Conservation (phyloP, 106 monocot genomes). For the Apostasia shenzhenica region DNA sequence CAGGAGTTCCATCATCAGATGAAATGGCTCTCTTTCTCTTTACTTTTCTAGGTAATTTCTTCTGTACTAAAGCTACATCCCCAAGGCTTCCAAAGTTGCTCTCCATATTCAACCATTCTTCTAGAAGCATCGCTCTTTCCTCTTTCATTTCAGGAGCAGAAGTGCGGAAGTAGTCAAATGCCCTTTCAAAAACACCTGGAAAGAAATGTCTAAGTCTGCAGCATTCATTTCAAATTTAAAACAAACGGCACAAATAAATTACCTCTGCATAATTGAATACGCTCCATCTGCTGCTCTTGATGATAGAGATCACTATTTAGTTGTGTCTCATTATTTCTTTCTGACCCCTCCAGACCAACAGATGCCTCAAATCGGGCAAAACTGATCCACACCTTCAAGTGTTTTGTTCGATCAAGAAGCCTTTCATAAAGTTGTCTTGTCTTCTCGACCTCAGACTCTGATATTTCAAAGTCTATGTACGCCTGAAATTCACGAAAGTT, state of each 20-base stretch:
- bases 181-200: conserved; percentile 77
- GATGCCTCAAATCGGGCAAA: conserved; percentile 94
- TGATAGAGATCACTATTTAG: conserved; percentile 16
- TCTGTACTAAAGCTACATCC: conserved; percentile 66
- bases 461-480: conserved; percentile 91
- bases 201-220: neutral
- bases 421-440: conserved; percentile 80
- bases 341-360: conserved; percentile 27
- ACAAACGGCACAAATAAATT: conserved; percentile 4
- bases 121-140: conserved; percentile 92
- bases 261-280: conserved; percentile 52
- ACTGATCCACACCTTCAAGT: conserved; percentile 93
- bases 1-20: conserved; percentile 63
- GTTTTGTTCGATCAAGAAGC: conserved; percentile 81
- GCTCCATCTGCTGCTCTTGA: conserved; percentile 18
- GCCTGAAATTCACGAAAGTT: conserved; percentile 34
- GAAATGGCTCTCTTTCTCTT: conserved; percentile 84
- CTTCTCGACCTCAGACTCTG: conserved; percentile 61
- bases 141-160: conserved; percentile 85
- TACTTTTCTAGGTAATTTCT: conserved; percentile 87
- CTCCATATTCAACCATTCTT: conserved; percentile 87
- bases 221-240: neutral
- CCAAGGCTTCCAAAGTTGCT: conserved; percentile 48
- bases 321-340: conserved; percentile 9
- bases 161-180: conserved; percentile 83